These are phyloP conservation scores for Amanita phalloides DNA, from an alignment of 768 basidiomycete genomes.

Conservation along the genomic window DNA sequence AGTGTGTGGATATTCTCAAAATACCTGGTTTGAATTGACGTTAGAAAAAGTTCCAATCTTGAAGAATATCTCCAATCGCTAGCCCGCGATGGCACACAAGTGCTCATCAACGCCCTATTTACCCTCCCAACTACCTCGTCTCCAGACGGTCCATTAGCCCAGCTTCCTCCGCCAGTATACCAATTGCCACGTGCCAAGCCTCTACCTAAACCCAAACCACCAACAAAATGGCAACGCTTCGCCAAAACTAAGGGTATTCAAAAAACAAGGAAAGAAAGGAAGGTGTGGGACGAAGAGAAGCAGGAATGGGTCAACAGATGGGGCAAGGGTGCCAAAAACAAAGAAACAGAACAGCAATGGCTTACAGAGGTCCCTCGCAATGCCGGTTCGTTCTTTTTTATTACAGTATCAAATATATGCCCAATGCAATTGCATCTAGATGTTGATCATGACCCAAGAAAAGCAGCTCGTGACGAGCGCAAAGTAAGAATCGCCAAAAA, in stretches of 20 bases:
- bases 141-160: constrained; percentile 72
- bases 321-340: constrained; percentile 88
- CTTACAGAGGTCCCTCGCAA: constrained; percentile 81
- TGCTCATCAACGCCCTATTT: constrained; percentile 73
- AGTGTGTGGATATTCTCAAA: constrained; percentile 31
- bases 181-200: constrained; percentile 85
- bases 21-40: background rate
- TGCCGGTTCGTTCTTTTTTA: constrained; percentile 48
- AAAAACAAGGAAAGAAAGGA: constrained; percentile 65
- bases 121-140: constrained; percentile 68
- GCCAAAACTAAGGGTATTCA: constrained; percentile 91
- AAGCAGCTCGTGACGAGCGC: constrained; percentile 65
- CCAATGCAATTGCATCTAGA: constrained; percentile 30
- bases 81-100: constrained; percentile 75
- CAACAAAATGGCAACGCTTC: constrained; percentile 95
- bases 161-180: constrained; percentile 69
- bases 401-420: background rate
- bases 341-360: constrained; percentile 80
- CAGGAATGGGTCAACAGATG: constrained; percentile 90
- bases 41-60: constrained; percentile 39
- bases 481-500: constrained; percentile 82
- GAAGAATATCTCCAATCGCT: constrained; percentile 74
- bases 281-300: constrained; percentile 89
- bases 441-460: constrained; percentile 69
- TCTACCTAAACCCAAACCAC: constrained; percentile 84